Base-by-base conservation (phyloP, 495 filamentous ascomycete species). In the Aspergillus baeticus region DNA sequence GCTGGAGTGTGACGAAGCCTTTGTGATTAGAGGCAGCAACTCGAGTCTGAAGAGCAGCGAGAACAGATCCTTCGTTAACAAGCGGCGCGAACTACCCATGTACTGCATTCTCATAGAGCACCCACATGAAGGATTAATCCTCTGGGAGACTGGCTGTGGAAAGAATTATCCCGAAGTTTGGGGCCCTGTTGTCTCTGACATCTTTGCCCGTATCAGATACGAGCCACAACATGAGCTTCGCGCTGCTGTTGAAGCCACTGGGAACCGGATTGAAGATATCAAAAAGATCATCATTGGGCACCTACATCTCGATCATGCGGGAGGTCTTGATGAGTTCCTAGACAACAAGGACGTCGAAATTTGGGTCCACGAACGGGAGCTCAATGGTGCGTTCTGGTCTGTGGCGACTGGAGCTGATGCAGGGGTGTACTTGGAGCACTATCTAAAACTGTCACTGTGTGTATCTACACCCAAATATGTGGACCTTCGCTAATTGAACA, bases 251-350 rank as follows among this genome's bases (percentile, higher is more conserved):
- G 66, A 71, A 45, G 64, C 63, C 22, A 77, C 76, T 1, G 76
- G 76, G 10, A 65, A 76, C 54, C 61, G 68, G 34, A 60, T 79
- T 17, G 63, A 73, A 35, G 72, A 79, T 52, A 51, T 79, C 15
- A 77, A 77, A 57, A 73, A 68, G 60, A 68, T 77, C 11, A 70
- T 79, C 23, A 69, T 79, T 6, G 75, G 76, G 5, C 76, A 79
- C 51, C 56, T 79, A 55, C 76, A 79, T 57, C 60, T 77, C 2
- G 73, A 79, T 49, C 74, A 79, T 58, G 74, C 76, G 0, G 76
- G 76, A 1, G 76, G 76, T 0, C 55, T 79, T 6, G 44, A 59
- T 17, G 35, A 59, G 35, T 59, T 59, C n/a, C 13, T 52, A 18
- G 37, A 41, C 17, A 44, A 17, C 34, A 50, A 22, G 20, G 54